phyloP scores from a whole-genome alignment of 1,139 yeast species.

The Geotrichum citri-aurantii region DNA sequence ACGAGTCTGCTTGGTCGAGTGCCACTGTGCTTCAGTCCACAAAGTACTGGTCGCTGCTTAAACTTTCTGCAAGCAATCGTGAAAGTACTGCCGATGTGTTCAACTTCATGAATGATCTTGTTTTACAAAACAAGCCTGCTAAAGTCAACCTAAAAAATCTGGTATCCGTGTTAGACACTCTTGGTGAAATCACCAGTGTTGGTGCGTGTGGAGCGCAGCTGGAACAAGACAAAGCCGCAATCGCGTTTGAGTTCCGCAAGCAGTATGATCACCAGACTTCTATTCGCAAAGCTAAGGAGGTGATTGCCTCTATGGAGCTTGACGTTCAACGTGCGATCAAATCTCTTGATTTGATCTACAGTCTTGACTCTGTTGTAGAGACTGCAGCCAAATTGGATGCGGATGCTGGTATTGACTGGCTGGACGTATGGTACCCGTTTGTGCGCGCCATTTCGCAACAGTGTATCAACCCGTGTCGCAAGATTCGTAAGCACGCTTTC shows the following conservation, averaged over 20 bases:
- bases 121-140: slow-evolving; percentile 38
- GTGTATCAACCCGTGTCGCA: slow-evolving; percentile 81
- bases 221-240: slow-evolving; percentile 55
- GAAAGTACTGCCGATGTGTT: slow-evolving; percentile 47
- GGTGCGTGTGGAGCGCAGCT: slow-evolving; percentile 77
- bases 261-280: slow-evolving; percentile 17
- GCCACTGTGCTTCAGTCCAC: slow-evolving; percentile 25
- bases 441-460: slow-evolving; percentile 72
- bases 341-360: slow-evolving; percentile 44
- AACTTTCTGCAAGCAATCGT: slow-evolving; percentile 53
- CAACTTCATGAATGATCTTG: slow-evolving; percentile 44
- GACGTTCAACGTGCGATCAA: slow-evolving; percentile 54
- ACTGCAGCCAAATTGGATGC: slow-evolving; percentile 9
- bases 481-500: slow-evolving; percentile 58
- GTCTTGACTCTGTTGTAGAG: slow-evolving; percentile 17
- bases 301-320: slow-evolving; percentile 32
- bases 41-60: slow-evolving; percentile 58
- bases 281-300: slow-evolving; percentile 15
- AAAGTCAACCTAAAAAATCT: background rate
- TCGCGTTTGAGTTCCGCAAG: slow-evolving; percentile 26
- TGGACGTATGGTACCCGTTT: slow-evolving; percentile 25
- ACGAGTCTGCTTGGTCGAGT: slow-evolving; percentile 46
- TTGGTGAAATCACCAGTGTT: slow-evolving; percentile 76
- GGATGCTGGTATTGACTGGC: slow-evolving; percentile 15
- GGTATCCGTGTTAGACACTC: slow-evolving; percentile 49